Percentiles rank a stretch among this genome's conserved stretches.
Evolutionary conservation across 371 early-diverging fungal species (phyloP).

Genomic region (Mycotypha africana): DNA sequence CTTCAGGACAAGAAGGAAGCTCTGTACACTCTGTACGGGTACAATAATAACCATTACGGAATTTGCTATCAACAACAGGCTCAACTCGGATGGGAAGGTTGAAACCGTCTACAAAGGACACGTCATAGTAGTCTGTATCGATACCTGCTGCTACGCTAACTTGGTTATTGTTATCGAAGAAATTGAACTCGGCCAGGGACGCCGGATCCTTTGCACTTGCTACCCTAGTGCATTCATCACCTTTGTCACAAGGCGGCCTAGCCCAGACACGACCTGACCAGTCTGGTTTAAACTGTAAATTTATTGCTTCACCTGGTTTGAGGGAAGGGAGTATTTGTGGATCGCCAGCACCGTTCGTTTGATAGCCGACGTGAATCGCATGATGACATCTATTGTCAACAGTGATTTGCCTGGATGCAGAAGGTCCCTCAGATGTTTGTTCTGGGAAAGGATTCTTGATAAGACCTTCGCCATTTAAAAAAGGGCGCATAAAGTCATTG

Average conservation of each 20-base stretch:
- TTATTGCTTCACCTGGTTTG: no score
- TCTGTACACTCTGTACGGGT: slow-evolving; percentile 12
- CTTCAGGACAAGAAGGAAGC: slow-evolving; percentile 14
- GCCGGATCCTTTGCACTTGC: slow-evolving; percentile 28
- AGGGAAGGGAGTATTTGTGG: no score
- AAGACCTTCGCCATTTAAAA: neutral
- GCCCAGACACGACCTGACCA: slow-evolving; percentile 39
- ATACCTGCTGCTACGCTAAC: no score
- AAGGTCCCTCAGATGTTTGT: no score
- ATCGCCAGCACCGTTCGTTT: no score
- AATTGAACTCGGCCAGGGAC: slow-evolving; percentile 36
- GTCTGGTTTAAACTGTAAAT: slow-evolving; percentile 6
- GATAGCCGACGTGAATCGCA: slow-evolving; percentile 16
- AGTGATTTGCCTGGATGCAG: slow-evolving; percentile 7
- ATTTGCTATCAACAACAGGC: slow-evolving; percentile 2
- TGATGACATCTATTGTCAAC: slow-evolving; percentile 15
- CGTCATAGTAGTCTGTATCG: slow-evolving; percentile 35
- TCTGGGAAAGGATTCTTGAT: no score
- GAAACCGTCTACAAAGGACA: slow-evolving; percentile 33
- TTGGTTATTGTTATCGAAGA: slow-evolving; percentile 7
- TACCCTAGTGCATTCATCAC: no score
- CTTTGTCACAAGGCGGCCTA: slow-evolving; percentile 19
- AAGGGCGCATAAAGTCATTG: no score
- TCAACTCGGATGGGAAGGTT: slow-evolving; percentile 18
- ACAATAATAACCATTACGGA: no score